Evolutionary conservation across 139 green algal species (phyloP).

Genomic region (Nannochloris sp.): DNA sequence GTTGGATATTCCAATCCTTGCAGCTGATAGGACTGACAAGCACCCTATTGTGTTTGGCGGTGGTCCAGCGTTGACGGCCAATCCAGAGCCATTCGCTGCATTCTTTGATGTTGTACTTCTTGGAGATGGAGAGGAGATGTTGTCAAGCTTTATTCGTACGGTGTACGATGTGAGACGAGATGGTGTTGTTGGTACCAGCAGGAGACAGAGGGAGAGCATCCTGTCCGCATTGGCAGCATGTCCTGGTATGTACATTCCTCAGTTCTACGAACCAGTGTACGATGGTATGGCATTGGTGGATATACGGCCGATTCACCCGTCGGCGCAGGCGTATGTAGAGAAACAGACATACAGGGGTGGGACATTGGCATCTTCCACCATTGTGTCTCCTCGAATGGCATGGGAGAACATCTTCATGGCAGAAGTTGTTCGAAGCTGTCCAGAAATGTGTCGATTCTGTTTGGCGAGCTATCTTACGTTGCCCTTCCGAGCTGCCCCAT

Average conservation of each 20-base stretch:
- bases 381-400: constrained; percentile 38
- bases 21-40: constrained; percentile 14
- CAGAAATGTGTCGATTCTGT: constrained; percentile 48
- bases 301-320: not conserved
- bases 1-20: constrained; percentile 20
- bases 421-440: constrained; percentile 38
- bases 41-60: constrained; percentile 36
- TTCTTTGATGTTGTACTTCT: constrained; percentile 33
- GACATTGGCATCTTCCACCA: constrained; percentile 31
- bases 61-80: constrained; percentile 29
- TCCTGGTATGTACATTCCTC: constrained; percentile 21
- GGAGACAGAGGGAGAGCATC: constrained; percentile 14
- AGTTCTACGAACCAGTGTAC: constrained; percentile 22
- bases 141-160: constrained; percentile 14
- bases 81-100: constrained; percentile 28
- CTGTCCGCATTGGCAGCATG: constrained; percentile 13
- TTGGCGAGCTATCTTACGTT: constrained; percentile 42
- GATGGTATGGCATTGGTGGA: not conserved
- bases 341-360: constrained; percentile 45
- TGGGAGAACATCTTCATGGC: constrained; percentile 54
- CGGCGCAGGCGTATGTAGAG: constrained; percentile 18
- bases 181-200: not conserved
- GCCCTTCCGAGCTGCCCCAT: constrained; percentile 33
- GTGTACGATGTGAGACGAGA: constrained; percentile 12
- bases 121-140: constrained; percentile 23